phyloP scores from a whole-genome alignment of 148 eudicot species.

The Suaeda aralocaspica region DNA sequence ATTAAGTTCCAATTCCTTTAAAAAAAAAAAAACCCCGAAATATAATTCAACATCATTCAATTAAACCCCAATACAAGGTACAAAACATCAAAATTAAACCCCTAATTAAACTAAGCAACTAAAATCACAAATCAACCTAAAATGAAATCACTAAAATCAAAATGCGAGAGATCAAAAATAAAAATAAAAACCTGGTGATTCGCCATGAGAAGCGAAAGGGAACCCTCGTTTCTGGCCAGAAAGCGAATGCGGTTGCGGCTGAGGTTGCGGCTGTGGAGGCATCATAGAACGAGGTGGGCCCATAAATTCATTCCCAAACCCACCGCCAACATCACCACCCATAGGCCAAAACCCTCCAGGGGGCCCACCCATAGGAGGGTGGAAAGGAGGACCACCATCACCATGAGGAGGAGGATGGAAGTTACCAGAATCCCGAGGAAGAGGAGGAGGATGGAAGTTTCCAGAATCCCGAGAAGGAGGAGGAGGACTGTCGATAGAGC shows the following conservation, averaged over 20 bases:
- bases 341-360: constrained; percentile 32
- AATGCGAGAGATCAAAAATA: not conserved
- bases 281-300: constrained; percentile 19
- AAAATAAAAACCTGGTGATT: constrained; percentile 66
- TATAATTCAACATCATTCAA: too few relatives aligned
- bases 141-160: not conserved
- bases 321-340: constrained; percentile 24
- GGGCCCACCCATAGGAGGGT: constrained; percentile 14
- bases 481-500: constrained; percentile 53
- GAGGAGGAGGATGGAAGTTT: not conserved
- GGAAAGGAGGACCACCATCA: not conserved
- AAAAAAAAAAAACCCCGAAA: too few relatives aligned
- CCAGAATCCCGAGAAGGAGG: not conserved
- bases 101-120: not conserved
- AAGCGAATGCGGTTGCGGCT: constrained; percentile 25
- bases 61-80: too few relatives aligned
- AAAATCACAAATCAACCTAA: not conserved
- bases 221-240: constrained; percentile 70
- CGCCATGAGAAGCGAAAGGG: constrained; percentile 42
- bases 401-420: not conserved
- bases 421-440: not conserved
- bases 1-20: too few relatives aligned
- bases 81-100: too few relatives aligned
- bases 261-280: not conserved
- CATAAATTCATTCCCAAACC: constrained; percentile 24